Evolutionary conservation across 31 red algal species (phyloP).

Genomic region (Odonthalia washingtoniensis): DNA sequence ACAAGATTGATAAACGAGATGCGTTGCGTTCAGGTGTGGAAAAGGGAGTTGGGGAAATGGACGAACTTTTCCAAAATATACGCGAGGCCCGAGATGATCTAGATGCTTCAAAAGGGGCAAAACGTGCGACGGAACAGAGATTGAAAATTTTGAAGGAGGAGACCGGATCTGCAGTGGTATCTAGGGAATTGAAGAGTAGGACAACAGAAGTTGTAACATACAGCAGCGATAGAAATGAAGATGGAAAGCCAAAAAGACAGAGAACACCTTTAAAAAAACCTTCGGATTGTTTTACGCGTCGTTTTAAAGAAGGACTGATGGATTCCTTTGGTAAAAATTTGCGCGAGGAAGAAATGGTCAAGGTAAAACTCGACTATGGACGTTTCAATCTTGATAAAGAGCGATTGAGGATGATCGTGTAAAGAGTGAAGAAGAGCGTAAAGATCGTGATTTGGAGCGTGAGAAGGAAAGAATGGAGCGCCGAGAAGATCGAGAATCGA

Average conservation of each 20-base stretch:
- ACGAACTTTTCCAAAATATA: slow-evolving; percentile 35
- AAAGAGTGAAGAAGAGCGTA: neutral
- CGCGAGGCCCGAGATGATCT: slow-evolving; percentile 28
- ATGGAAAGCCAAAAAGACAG: no score
- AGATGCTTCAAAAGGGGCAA: slow-evolving; percentile 16
- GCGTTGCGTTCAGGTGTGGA: slow-evolving; percentile 15
- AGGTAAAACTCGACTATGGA: neutral
- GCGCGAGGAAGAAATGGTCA: neutral
- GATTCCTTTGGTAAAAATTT: neutral
- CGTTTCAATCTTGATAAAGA: neutral
- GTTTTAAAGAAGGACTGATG: slow-evolving; percentile 11
- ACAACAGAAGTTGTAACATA: no score
- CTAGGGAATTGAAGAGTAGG: no score
- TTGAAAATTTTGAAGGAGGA: slow-evolving; percentile 31
- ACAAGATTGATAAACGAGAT: neutral
- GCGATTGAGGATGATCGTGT: neutral
- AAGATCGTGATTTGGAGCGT: neutral
- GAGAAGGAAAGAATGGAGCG: neutral
- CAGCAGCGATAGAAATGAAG: no score
- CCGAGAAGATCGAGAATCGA: neutral
- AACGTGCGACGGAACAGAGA: neutral
- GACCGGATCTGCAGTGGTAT: neutral
- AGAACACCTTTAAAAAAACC: no score
- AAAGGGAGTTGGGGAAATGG: slow-evolving; percentile 41
- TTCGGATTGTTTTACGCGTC: no score